Evolutionary conservation across 2,329 filamentous ascomycete genomes (phyloP).

Genomic region (Achaetomium macrosporum): DNA sequence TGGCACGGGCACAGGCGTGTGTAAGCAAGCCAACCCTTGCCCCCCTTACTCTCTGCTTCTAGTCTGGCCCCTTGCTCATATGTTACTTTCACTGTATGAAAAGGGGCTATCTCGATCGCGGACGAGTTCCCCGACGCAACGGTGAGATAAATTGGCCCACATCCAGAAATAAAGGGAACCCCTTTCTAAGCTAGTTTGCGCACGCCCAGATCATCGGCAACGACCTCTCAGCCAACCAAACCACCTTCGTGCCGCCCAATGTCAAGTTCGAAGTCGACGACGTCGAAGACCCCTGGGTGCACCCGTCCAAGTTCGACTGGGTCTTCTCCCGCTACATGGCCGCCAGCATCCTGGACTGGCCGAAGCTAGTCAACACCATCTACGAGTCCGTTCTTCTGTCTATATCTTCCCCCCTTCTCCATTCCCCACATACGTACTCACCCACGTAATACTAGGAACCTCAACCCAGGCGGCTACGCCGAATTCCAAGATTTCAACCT

Average conservation of each 20-base stretch:
- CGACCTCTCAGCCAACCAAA: conserved; percentile 30
- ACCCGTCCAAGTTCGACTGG: conserved; percentile 27
- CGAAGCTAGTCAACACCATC: conserved; percentile 22
- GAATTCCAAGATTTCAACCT: conserved; percentile 30
- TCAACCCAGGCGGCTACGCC: conserved; percentile 33
- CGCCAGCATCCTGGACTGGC: conserved; percentile 31
- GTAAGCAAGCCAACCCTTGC: conserved; percentile 15
- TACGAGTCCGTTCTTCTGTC: conserved; percentile 20
- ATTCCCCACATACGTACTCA: too few relatives aligned
- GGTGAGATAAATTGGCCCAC: background rate
- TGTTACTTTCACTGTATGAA: background rate
- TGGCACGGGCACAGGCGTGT: conserved; percentile 41
- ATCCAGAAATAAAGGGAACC: background rate
- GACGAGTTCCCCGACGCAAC: conserved; percentile 27
- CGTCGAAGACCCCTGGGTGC: conserved; percentile 28
- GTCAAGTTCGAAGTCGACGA: conserved; percentile 35
- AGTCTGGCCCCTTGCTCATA: too few relatives aligned
- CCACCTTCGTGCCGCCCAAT: conserved; percentile 30
- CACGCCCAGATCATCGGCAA: conserved; percentile 26
- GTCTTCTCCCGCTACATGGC: conserved; percentile 35
- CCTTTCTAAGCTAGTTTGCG: conserved; percentile 31
- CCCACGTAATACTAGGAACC: conserved; percentile 23
- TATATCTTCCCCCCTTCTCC: too few relatives aligned
- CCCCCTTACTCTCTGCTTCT: background rate
- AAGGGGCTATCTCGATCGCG: conserved; percentile 34